Percentiles rank a stretch among this genome's conserved stretches.
Conservation (phyloP, 1,284 basidiomycete species). For the Fomitopsis schrenkii region DNA sequence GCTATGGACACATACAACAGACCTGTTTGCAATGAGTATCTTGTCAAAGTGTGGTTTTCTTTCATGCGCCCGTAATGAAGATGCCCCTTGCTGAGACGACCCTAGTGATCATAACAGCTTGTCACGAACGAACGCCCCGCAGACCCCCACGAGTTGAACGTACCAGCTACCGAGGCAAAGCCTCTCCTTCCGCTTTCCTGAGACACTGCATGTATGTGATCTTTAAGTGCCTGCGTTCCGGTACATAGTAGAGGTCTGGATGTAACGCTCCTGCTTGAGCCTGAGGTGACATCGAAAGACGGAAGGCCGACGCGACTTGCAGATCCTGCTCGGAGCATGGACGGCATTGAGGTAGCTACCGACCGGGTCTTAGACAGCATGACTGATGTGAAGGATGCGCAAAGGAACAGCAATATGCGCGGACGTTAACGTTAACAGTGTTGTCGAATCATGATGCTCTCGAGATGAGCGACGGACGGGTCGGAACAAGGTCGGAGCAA, state of each 20-base stretch:
- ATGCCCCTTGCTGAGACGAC: background rate
- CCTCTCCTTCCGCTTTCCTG: background rate
- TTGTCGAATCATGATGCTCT: no score
- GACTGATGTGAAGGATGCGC: background rate
- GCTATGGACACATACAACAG: constrained; percentile 6
- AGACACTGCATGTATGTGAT: no score
- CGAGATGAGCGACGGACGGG: no score
- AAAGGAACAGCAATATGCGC: background rate
- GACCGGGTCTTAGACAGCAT: background rate
- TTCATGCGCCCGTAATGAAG: background rate
- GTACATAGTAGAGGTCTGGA: background rate
- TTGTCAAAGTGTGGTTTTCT: constrained; percentile 69
- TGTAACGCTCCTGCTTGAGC: background rate
- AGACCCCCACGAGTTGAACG: background rate
- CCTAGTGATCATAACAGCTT: background rate
- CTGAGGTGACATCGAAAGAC: background rate
- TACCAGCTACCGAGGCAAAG: background rate
- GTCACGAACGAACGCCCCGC: background rate
- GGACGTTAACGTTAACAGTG: background rate
- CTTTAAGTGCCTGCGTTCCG: background rate
- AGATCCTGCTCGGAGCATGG: background rate
- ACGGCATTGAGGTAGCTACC: background rate
- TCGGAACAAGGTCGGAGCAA: no score
- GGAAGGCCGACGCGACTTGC: background rate
- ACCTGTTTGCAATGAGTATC: constrained; percentile 85